Percentiles rank a stretch among this genome's conserved stretches.
Conservation (phyloP, 352 stramenopile species). For the Pythium phragmiticola region DNA sequence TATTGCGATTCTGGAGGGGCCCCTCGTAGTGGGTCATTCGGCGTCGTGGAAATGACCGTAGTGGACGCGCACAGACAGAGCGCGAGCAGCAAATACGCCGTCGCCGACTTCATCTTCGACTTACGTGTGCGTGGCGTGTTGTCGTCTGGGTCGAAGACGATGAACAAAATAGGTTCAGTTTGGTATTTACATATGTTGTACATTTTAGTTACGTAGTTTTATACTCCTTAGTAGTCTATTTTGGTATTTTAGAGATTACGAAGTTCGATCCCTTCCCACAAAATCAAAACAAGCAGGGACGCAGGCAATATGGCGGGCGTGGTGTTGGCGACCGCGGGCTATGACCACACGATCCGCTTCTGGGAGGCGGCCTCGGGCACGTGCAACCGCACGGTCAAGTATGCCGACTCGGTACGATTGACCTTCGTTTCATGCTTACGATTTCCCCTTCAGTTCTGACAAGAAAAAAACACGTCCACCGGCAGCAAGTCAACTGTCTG, state of each 20-base stretch:
- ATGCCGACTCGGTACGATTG: constrained; percentile 87
- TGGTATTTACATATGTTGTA: background rate
- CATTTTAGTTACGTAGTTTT: constrained; percentile 4
- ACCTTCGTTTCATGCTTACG: background rate
- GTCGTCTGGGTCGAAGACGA: constrained; percentile 6
- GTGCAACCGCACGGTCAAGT: constrained; percentile 95
- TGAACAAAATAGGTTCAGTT: background rate
- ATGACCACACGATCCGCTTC: constrained; percentile 98
- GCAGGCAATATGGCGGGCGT: constrained; percentile 75
- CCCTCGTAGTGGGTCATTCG: background rate
- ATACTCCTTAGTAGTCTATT: background rate
- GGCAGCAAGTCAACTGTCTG: constrained; percentile 95
- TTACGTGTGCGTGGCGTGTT: background rate
- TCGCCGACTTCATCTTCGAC: constrained; percentile 14
- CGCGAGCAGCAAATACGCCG: constrained; percentile 17
- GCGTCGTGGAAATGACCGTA: background rate
- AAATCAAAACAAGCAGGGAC: background rate
- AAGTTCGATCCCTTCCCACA: constrained; percentile 5
- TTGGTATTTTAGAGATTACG: constrained; percentile 1
- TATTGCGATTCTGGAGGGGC: background rate
- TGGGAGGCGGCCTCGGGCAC: constrained; percentile 96
- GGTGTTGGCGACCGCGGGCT: constrained; percentile 96
- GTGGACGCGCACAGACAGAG: constrained; percentile 19
- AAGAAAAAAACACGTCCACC: background rate
- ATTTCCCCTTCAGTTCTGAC: background rate